Conservation (phyloP, 371 early-diverging fungal species). For the Mortierella sp. region DNA sequence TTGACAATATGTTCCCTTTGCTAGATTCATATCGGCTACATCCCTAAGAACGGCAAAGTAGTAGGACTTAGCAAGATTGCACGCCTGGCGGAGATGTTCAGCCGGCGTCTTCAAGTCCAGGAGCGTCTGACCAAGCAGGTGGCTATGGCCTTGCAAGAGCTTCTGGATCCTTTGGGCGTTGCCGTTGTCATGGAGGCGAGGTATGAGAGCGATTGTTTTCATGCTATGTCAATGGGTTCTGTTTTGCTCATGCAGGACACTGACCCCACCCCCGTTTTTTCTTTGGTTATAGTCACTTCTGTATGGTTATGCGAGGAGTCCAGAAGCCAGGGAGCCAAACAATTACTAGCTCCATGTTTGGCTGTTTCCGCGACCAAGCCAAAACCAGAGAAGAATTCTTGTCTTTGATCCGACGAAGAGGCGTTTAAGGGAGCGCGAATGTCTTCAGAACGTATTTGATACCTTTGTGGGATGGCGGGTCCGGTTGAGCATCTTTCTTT, state of each 20-base stretch:
- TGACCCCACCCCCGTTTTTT: background rate
- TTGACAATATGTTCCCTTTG: background rate
- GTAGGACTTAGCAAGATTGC: constrained; percentile 97
- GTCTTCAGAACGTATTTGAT: background rate
- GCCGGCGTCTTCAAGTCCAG: constrained; percentile 96
- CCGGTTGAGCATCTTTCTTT: too few species aligned
- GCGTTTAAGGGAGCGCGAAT: constrained; percentile 8
- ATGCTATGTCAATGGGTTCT: too few species aligned
- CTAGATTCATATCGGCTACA: constrained; percentile 94
- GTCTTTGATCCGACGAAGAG: constrained; percentile 64
- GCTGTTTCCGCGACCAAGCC: constrained; percentile 90
- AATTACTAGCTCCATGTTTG: constrained; percentile 96
- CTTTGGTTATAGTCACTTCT: constrained; percentile 74
- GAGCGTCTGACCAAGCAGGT: constrained; percentile 98
- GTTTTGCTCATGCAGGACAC: background rate
- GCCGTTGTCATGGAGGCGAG: constrained; percentile 97
- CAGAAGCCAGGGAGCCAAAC: constrained; percentile 96
- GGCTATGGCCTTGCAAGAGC: constrained; percentile 89
- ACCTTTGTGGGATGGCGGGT: too few species aligned
- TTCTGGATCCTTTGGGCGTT: constrained; percentile 95
- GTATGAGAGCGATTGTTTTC: constrained; percentile 54
- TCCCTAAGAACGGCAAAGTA: constrained; percentile 91
- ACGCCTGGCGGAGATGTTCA: constrained; percentile 97
- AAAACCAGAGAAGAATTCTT: constrained; percentile 98
- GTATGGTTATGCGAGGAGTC: constrained; percentile 96